Evolutionary conservation across 352 stramenopile species (phyloP), one percentile per base, ranked within the genome.

Genomic region (Aphanomyces invadans): DNA sequence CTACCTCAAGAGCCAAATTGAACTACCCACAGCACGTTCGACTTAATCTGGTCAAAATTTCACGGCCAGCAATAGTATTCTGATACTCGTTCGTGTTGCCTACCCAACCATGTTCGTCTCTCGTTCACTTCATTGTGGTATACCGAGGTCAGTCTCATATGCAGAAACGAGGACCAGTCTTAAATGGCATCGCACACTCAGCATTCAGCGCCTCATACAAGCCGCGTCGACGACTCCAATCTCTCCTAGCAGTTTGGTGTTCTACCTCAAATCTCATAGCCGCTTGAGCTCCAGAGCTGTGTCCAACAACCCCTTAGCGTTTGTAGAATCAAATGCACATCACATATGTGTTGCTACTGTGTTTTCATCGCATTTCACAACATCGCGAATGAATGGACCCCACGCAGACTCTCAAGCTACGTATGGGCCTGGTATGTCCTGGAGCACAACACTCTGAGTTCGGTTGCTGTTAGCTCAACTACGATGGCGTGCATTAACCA

Each of bases 301-400:
- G 46, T 9, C 59, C 59, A 25, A 66, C n/a, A n/a, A n/a, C n/a
- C n/a, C n/a, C n/a, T n/a, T n/a, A n/a, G n/a, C n/a, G n/a, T n/a
- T n/a, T n/a, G n/a, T n/a, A n/a, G 36, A 42, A 42, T 42, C 36
- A 42, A 42, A 15, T 11, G 25, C 2, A 63, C 26, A 1, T 28
- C 23, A 19, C 11, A 31, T 4, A 2, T 2, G 0, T n/a, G 49
- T 42, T 10, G 3, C 12, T 21, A 67, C 39, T 11, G 60, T 67
- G 60, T 67, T 17, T 19, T 57, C 0, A 21, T 67, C 60, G 49
- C 42, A 56, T 21, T 67, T 67, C 60, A 44, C 45, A 28, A 46
- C 9, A 23, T 31, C 48, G 32, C 60, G 55, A 21, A 64, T 28
- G 36, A 67, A 57, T 21, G 25, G 19, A 45, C 42, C 26, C 39